Base-by-base conservation (phyloP, 2,329 filamentous ascomycete genomes). In the Pseudogymnoascus sp. region DNA sequence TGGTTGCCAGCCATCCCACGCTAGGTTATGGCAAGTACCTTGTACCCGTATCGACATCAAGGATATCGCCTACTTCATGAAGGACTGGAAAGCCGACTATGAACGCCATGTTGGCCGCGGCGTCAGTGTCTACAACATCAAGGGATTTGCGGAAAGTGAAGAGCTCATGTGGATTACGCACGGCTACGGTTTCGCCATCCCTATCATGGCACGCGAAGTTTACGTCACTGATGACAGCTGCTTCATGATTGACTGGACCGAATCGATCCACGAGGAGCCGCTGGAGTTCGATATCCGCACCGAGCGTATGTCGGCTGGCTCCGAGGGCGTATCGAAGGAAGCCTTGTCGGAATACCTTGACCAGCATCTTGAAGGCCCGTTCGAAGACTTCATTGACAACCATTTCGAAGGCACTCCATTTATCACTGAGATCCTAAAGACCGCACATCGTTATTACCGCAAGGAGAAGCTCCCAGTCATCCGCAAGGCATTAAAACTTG, bases 41-140 rank as follows among this genome's bases (percentile, higher is more conserved):
- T 97, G 93, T 81, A 97, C 93, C 41, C 90, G 93, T 65, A 96
- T 97, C 72, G 93, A 97, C 75, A 97, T 97, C 81, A 97, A 96
- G 83, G 93, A 97, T 71, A 96, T 97, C 71, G 90, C 87, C 45
- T 96, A 95, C 77, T 97, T 97, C 81, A 94, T 97, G 90, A 97
- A 97, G 81, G 93, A 97, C 76, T 97, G 92, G 92, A 96, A 93
- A 78, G 92, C 92, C 49, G 93, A 97, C 75, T 96, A 94, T 71
- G 92, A 96, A 78, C 88, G 92, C 69, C 92, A 97, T 73, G 84
- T 94, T 69, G 89, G 85, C 66, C 85, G 90, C 63, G 91, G 90
- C 62, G 91, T 97, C 73, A 95, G 92, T 1, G 89, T 96, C 59
- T 92, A 89, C 76, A 97, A 97, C 72, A 94, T 97, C 78, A 96